Percentiles rank a stretch among this genome's conserved stretches.
phyloP scores from a whole-genome alignment of 2,329 filamentous ascomycete species.

The Aspergillus sp. region DNA sequence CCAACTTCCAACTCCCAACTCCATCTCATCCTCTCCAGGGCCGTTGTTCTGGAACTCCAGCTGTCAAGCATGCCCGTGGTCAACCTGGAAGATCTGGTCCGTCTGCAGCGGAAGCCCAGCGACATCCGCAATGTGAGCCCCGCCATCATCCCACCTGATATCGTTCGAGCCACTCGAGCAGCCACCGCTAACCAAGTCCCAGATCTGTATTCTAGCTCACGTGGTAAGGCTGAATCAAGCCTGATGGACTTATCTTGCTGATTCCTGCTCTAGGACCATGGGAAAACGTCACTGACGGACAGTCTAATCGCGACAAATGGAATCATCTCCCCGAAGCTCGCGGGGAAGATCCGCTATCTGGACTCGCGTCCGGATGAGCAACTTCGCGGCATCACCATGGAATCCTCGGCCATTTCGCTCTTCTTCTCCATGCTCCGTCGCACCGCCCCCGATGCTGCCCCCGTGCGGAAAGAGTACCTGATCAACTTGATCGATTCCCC shows the following conservation, averaged over 20 bases:
- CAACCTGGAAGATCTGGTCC: conserved; percentile 77
- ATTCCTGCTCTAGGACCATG: conserved; percentile 63
- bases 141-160: conserved; percentile 22
- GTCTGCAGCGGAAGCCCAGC: conserved; percentile 76
- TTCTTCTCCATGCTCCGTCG: conserved; percentile 87
- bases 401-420: conserved; percentile 93
- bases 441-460: conserved; percentile 55
- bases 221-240: conserved; percentile 51
- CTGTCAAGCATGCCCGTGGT: conserved; percentile 75
- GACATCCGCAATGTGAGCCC: conserved; percentile 77
- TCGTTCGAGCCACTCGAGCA: conserved; percentile 7
- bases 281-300: conserved; percentile 94
- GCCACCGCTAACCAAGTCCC: conserved; percentile 23
- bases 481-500: conserved; percentile 98
- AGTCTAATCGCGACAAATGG: conserved; percentile 96
- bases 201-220: conserved; percentile 94
- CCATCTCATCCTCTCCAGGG: conserved; percentile 3
- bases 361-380: conserved; percentile 96
- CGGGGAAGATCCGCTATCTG: conserved; percentile 94
- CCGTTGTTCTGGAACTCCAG: conserved; percentile 6
- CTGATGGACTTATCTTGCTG: too few relatives aligned
- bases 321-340: conserved; percentile 95
- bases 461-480: conserved; percentile 77
- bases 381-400: conserved; percentile 97
- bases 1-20: too few relatives aligned